Evolutionary conservation across 2,329 filamentous ascomycete genomes (phyloP), one percentile per base, ranked within the genome.

Genomic region (Leptographium flavum): DNA sequence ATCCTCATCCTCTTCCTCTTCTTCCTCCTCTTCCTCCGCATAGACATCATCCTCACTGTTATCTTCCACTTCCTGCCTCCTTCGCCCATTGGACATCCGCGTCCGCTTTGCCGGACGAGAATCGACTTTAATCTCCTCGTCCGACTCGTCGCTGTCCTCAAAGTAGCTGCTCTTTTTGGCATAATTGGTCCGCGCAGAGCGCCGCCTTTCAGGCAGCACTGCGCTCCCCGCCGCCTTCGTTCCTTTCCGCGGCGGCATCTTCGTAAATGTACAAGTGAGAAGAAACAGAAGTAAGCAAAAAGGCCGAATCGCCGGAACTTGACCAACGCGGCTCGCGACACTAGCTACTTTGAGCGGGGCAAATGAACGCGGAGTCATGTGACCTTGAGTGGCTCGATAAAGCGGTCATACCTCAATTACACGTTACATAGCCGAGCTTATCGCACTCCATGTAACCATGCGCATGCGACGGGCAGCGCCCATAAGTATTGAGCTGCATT

Each of bases 151-250:
- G n/a, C 19, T 13, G 42, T 49, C 55, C 47, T 73, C 70, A 53
- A 74, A 74, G 54, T 75, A 76, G 17, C 58, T 59, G 58, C 71
- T 75, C 60, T 65, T 74, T 51, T 64, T 19, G 51, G 56, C 1
- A 63, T 60, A 64, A 55, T 59, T 65, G 32, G 69, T 55, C 38
- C 72, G 71, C 21, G 60, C 55, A 6, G 73, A 76, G 42, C 67
- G 63, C n/a, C 69, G 64, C 17, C 68, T 66, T 25, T 45, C 49
- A 14, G 58, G 50, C 21, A 53, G 33, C 43, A 49, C 43, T 45
- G 60, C 15, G 22, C 25, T 39, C 9, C 22, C 56, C 21, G 54
- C 53, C 5, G 53, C 46, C 5, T 10, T n/a, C 11, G 62, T 53
- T 43, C 64, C 60, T 47, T 70, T 70, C 11, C 57, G 58, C 15